Conservation (phyloP, 2,329 filamentous ascomycete genomes). For the Hyphodiscus sp. region DNA sequence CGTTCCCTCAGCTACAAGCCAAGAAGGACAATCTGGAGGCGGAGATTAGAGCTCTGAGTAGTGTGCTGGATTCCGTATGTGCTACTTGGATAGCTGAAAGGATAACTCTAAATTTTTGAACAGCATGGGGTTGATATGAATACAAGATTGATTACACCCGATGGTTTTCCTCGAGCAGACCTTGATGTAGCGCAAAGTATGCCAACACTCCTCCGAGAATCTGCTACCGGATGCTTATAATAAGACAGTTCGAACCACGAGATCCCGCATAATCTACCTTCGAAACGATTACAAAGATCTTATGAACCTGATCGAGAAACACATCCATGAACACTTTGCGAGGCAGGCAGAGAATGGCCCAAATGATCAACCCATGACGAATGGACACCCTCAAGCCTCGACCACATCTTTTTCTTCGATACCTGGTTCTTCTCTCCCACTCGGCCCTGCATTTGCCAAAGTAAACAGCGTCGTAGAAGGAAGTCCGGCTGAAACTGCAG, state of each 20-base stretch:
- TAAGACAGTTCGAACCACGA: constrained; percentile 77
- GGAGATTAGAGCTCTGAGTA: constrained; percentile 77
- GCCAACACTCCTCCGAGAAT: constrained; percentile 1
- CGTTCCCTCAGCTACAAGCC: constrained; percentile 71
- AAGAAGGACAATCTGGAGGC: constrained; percentile 81
- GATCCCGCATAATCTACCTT: constrained; percentile 80
- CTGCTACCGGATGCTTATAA: constrained; percentile 6
- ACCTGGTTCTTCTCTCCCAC: constrained; percentile 27
- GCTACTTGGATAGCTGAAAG: background rate
- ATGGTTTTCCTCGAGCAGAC: constrained; percentile 89
- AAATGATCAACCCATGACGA: constrained; percentile 21
- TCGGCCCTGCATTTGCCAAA: constrained; percentile 71
- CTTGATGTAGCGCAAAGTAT: constrained; percentile 92
- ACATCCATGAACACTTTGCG: constrained; percentile 88
- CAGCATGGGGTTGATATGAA: constrained; percentile 93
- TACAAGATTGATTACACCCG: constrained; percentile 76
- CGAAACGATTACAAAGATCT: constrained; percentile 90
- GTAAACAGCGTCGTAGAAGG: constrained; percentile 74
- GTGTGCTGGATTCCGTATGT: constrained; percentile 80
- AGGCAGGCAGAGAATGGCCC: constrained; percentile 42
- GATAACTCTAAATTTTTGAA: constrained; percentile 7
- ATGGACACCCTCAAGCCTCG: constrained; percentile 15
- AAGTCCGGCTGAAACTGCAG: constrained; percentile 79
- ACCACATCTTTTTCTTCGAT: constrained; percentile 31
- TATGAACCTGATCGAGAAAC: constrained; percentile 76